These are phyloP conservation scores for Dillenia turbinata DNA, from an alignment of 164 flowering plant species.

Conservation along the genomic window DNA sequence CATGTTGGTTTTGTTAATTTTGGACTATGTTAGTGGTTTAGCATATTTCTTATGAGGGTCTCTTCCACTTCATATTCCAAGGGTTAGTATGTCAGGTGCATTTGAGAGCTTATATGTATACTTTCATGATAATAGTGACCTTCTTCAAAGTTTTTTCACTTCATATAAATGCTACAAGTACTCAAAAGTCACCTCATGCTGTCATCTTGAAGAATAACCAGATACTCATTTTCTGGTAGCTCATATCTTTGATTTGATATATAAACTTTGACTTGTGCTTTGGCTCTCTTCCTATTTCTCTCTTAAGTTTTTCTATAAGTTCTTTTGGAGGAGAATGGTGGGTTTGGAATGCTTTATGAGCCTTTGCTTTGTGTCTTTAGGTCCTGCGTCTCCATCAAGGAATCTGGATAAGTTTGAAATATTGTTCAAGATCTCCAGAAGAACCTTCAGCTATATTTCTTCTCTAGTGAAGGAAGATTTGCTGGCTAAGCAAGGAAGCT, in stretches of 20 bases:
- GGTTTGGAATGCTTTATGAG: background rate
- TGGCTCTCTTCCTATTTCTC: background rate
- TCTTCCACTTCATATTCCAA: too few species aligned
- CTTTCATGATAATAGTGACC: too few species aligned
- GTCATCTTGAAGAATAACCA: background rate
- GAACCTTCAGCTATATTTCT: constrained; percentile 74
- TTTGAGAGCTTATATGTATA: too few species aligned
- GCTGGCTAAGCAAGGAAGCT: constrained; percentile 40
- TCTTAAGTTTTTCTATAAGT: background rate
- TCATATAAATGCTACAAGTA: too few species aligned
- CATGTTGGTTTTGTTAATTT: too few species aligned
- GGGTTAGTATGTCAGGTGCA: too few species aligned
- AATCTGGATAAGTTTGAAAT: constrained; percentile 41
- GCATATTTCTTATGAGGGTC: too few species aligned
- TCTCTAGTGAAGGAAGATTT: constrained; percentile 69
- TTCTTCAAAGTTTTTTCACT: too few species aligned
- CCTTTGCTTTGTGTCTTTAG: constrained; percentile 25
- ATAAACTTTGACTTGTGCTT: background rate
- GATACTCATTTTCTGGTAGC: background rate
- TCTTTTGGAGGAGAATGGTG: too few species aligned
- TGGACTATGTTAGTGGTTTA: too few species aligned
- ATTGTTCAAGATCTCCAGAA: constrained; percentile 61
- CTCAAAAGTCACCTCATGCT: too few species aligned
- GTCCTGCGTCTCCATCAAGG: constrained; percentile 38
- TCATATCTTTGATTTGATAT: background rate